These are phyloP conservation scores for Geotrichum europaeum DNA, from an alignment of 1,139 yeast species.

Conservation along the genomic window DNA sequence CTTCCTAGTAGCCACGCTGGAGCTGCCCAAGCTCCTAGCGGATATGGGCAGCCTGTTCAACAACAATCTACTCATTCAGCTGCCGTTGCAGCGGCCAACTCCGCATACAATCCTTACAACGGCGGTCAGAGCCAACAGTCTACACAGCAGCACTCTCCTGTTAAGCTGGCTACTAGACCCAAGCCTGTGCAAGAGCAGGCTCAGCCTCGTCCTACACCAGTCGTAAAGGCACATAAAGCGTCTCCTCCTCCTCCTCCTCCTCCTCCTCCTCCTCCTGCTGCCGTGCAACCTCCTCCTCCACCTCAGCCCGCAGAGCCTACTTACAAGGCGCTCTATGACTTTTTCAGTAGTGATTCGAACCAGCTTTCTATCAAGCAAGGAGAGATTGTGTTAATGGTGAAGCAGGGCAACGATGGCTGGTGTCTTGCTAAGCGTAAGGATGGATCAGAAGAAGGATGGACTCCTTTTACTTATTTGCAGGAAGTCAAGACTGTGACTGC, in stretches of 20 bases:
- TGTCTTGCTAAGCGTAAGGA: slow-evolving; percentile 76
- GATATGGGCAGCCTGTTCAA: slow-evolving; percentile 14
- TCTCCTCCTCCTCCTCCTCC: slow-evolving; percentile 22
- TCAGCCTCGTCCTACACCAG: slow-evolving; percentile 12
- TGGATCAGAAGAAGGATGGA: slow-evolving; percentile 88
- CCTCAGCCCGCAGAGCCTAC: slow-evolving; percentile 46
- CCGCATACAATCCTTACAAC: slow-evolving; percentile 4
- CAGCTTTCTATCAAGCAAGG: slow-evolving; percentile 73
- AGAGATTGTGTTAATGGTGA: slow-evolving; percentile 63
- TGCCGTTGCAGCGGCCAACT: slow-evolving; percentile 13
- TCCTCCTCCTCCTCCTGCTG: slow-evolving; percentile 5
- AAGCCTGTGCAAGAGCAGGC: slow-evolving; percentile 12
- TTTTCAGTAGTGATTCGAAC: slow-evolving; percentile 79
- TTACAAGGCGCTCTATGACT: slow-evolving; percentile 82
- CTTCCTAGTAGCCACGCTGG: slow-evolving; percentile 7
- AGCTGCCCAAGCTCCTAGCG: slow-evolving; percentile 1
- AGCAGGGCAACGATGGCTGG: slow-evolving; percentile 80
- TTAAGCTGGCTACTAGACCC: slow-evolving; percentile 21
- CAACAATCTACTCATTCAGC: slow-evolving; percentile 25
- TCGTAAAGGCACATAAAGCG: neutral
- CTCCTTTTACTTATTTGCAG: slow-evolving; percentile 84
- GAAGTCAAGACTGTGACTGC: slow-evolving; percentile 1
- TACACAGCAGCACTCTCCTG: slow-evolving; percentile 8
- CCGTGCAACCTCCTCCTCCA: slow-evolving; percentile 2
- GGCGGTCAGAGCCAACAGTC: neutral